Conservation (phyloP, 495 filamentous ascomycete species). For the Neurospora terricola region DNA sequence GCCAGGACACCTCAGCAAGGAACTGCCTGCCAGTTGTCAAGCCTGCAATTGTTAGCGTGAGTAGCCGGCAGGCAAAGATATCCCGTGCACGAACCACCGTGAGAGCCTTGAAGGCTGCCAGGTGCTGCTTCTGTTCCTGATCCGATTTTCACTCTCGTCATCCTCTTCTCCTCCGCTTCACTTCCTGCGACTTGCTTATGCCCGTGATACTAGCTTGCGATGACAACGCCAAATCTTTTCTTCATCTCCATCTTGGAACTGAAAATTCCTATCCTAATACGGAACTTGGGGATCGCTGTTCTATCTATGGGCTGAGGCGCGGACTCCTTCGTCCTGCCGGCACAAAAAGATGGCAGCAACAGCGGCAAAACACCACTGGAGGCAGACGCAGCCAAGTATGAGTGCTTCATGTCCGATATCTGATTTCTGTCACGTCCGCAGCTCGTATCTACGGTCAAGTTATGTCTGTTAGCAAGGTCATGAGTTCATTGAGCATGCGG, state of each 20-base stretch:
- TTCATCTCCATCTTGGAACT: background rate
- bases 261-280: background rate
- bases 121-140: background rate
- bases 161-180: background rate
- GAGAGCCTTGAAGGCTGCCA: background rate
- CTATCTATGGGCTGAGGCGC: background rate
- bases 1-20: background rate
- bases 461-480: slow-evolving; percentile 8
- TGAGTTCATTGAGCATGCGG: slow-evolving; percentile 13
- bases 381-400: background rate
- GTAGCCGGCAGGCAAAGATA: background rate
- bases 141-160: background rate
- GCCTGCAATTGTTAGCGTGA: background rate
- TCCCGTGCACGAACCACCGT: background rate
- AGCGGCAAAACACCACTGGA: background rate
- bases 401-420: background rate
- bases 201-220: background rate
- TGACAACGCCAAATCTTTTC: background rate
- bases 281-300: background rate
- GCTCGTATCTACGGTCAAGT: background rate
- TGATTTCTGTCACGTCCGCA: background rate
- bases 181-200: background rate
- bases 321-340: background rate
- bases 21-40: background rate
- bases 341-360: background rate